A percentile compares a stretch with the other conserved stretches of the same genome.
Conservation (phyloP, 1,284 basidiomycete species). For the Wallemia mellicola region DNA sequence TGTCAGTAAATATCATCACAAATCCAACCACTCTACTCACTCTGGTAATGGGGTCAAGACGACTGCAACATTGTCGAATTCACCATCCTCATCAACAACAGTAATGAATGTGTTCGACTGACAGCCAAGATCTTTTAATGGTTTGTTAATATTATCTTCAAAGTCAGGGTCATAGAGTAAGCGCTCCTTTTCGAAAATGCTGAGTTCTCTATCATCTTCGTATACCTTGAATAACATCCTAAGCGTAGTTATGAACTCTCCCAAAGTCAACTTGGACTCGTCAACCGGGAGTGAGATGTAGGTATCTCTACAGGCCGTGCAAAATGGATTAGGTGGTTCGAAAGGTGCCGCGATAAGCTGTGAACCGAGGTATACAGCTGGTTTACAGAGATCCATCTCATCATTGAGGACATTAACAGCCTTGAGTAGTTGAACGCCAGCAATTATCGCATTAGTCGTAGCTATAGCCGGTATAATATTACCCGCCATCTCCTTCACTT, state of each 20-base stretch:
- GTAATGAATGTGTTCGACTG: conserved; percentile 48
- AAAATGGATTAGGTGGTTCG: conserved; percentile 35
- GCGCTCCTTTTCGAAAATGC: conserved; percentile 54
- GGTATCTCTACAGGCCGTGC: conserved; percentile 58
- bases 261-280: conserved; percentile 30
- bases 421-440: conserved; percentile 77
- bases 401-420: conserved; percentile 44
- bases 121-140: conserved; percentile 38
- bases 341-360: conserved; percentile 37
- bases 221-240: conserved; percentile 8
- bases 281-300: conserved; percentile 49
- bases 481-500: conserved; percentile 97
- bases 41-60: conserved; percentile 12
- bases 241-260: conserved; percentile 37
- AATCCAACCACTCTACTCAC: no score
- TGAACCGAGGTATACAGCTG: conserved; percentile 22
- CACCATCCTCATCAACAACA: conserved; percentile 64
- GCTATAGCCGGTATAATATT: conserved; percentile 99
- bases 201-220: conserved; percentile 28
- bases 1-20: no score
- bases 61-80: conserved; percentile 38
- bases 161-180: conserved; percentile 64
- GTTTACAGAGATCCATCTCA: conserved; percentile 3
- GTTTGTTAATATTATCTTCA: conserved; percentile 47
- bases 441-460: conserved; percentile 90